Percentiles rank a stretch among this genome's conserved stretches.
Conservation (phyloP, 208 protist species). For the Naegleria lovaniensis region DNA sequence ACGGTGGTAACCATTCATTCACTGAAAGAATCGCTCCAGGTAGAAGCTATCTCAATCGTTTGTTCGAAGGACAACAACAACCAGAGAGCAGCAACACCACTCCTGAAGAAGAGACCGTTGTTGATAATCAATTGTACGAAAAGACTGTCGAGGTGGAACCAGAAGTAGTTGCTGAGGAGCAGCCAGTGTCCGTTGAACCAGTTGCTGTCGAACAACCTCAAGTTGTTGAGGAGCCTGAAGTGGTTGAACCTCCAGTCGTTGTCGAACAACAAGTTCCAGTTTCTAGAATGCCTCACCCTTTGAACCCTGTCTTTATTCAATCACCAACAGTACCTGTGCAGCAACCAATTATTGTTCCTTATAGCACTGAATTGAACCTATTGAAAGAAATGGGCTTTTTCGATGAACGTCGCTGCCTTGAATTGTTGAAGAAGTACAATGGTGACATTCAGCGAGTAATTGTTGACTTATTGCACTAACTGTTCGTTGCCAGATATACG, state of each 20-base stretch:
- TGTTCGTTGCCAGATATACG: too few relatives aligned
- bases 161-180: neutral
- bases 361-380: neutral
- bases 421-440: neutral
- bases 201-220: neutral
- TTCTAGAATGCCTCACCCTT: too few relatives aligned
- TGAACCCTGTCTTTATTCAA: neutral
- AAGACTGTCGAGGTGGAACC: too few relatives aligned
- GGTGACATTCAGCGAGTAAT: neutral
- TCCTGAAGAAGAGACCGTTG: neutral
- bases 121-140: neutral
- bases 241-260: neutral
- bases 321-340: too few relatives aligned
- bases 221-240: neutral
- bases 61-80: too few relatives aligned
- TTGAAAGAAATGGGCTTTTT: conserved; percentile 2
- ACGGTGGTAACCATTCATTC: neutral
- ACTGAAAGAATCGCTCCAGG: too few relatives aligned
- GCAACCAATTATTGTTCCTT: neutral
- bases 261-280: neutral
- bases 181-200: neutral
- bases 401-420: neutral
- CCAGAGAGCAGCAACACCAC: too few relatives aligned
- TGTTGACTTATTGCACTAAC: neutral
- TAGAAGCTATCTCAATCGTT: too few relatives aligned